Evolutionary conservation across 345 rosid species (phyloP).

Genomic region (Brassica rapa): DNA sequence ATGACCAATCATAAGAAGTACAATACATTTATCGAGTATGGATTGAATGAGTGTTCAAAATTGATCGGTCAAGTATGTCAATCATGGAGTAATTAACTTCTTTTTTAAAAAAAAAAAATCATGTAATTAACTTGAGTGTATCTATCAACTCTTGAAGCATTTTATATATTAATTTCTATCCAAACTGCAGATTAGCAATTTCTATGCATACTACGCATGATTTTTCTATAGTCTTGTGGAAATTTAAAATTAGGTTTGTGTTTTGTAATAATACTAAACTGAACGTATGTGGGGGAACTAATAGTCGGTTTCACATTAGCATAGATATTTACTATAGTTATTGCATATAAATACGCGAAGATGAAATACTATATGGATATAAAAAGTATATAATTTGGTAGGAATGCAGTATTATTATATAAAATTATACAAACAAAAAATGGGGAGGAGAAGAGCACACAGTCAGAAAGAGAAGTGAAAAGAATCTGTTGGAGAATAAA

Average conservation of each 20-base stretch:
- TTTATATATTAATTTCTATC: background rate
- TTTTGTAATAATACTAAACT: constrained; percentile 7
- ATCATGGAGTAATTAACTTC: background rate
- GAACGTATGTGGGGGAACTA: background rate
- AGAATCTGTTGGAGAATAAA: constrained; percentile 34
- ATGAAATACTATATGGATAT: background rate
- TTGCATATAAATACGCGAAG: constrained; percentile 3
- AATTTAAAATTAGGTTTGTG: background rate
- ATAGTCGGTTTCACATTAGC: constrained; percentile 23
- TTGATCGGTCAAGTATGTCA: background rate
- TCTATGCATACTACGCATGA: background rate
- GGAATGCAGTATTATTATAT: constrained; percentile 6
- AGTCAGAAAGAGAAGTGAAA: constrained; percentile 39
- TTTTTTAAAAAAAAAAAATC: too few species aligned
- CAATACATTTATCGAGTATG: background rate
- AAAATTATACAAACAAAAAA: background rate
- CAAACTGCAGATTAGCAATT: background rate
- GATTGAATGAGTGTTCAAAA: background rate
- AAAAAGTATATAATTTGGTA: constrained; percentile 15
- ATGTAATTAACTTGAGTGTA: too few species aligned
- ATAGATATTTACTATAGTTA: background rate
- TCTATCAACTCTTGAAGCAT: too few species aligned
- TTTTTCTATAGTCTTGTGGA: background rate
- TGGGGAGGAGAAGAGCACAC: constrained; percentile 20
- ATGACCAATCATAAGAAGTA: background rate